Evolutionary conservation across 495 filamentous ascomycete species (phyloP), one percentile per base, ranked within the genome.

Genomic region (Penicillium diatomitis): DNA sequence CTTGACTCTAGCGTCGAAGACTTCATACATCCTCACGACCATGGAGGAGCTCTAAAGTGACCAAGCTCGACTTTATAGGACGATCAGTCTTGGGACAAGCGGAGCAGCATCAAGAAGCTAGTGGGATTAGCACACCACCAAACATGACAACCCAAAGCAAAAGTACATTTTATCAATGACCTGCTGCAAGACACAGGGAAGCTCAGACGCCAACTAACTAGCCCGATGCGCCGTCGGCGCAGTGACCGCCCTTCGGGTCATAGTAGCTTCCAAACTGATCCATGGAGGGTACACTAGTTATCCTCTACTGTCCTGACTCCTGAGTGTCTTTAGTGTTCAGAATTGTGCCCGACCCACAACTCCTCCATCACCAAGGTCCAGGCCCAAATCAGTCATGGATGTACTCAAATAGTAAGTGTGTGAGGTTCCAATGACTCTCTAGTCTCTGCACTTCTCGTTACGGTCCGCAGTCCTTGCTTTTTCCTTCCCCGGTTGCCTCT

Each of bases 401-500:
- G 20, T 20, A 20, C 20, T 20, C 20, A 20, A 20, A 20, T 20
- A 20, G 20, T 20, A 20, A 20, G 20, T 20, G 20, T 20, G 20
- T 20, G 20, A 29, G n/a, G 5, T 44, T 40, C 41, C 39, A n/a
- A 10, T 28, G 20, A 44, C 4, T 46, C 37, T 44, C 48, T 42
- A 36, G 48, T 20, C 20, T 20, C 20, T 20, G 20, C 20, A 20
- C 20, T 20, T 20, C 20, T 20, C 20, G 20, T 57, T 49, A 47
- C 48, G 52, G 52, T 48, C 41, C 46, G 40, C 46, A 10, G 35
- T 44, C 29, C 12, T 57, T 58, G 34, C 47, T 61, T 58, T 56
- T 63, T 57, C 12, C 54, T 63, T 57, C 12, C 34, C 8, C 2
- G 4, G 20, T 44, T 63, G 53, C 55, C 55, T 31, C 51, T 63